Conservation (phyloP, 441 rosid species). For the Biscutella auriculata region DNA sequence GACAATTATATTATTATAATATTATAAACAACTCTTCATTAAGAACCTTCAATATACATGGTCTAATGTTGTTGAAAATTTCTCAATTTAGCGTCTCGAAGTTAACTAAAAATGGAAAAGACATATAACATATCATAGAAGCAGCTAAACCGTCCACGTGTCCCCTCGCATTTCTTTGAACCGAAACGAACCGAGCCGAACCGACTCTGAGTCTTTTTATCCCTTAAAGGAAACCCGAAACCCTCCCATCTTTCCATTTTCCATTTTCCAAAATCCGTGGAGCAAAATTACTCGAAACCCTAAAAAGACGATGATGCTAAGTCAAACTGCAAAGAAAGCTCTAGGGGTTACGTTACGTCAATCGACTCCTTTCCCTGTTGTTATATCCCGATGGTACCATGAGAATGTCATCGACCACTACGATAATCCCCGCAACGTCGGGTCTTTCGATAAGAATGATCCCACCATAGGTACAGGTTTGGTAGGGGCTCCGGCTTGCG, state of each 20-base stretch:
- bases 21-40: no score
- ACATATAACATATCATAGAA: background rate
- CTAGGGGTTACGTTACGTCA: constrained; percentile 30
- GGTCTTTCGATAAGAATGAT: constrained; percentile 81
- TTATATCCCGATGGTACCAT: constrained; percentile 47
- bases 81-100: background rate
- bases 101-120: background rate
- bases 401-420: constrained; percentile 88
- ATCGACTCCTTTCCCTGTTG: constrained; percentile 23
- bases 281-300: background rate
- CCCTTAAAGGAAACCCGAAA: background rate
- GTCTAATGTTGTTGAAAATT: background rate
- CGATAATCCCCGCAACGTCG: constrained; percentile 85
- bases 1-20: no score
- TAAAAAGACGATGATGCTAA: constrained; percentile 24
- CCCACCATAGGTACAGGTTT: constrained; percentile 74
- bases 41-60: no score
- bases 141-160: constrained; percentile 32
- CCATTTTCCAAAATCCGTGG: background rate
- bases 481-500: constrained; percentile 95
- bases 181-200: no score
- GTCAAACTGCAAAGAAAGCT: constrained; percentile 31
- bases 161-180: background rate
- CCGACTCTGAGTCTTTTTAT: no score
- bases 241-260: background rate